Conservation (phyloP, 495 filamentous ascomycete genomes). For the Hypoxylon trugodes region DNA sequence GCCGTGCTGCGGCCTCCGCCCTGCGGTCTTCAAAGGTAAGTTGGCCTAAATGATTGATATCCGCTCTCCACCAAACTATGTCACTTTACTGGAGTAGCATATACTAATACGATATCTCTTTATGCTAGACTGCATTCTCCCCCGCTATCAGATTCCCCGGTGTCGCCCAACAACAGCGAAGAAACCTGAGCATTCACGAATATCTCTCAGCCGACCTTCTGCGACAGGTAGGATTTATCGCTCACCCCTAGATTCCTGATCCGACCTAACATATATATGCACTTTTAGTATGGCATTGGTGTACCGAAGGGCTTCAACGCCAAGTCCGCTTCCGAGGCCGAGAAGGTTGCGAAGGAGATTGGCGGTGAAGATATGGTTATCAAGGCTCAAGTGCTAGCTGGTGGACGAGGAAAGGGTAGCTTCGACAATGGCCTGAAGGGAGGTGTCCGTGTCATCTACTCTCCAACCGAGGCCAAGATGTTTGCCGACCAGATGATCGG, state of each 20-base stretch:
- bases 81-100: not conserved
- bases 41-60: conserved; percentile 12
- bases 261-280: conserved; percentile 42
- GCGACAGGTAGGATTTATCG: conserved; percentile 69
- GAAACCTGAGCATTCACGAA: conserved; percentile 94
- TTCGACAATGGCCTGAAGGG: conserved; percentile 99
- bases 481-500: conserved; percentile 99
- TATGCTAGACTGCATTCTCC: conserved; percentile 43
- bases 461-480: conserved; percentile 85
- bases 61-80: not conserved
- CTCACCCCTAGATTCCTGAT: conserved; percentile 29
- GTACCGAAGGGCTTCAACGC: conserved; percentile 90
- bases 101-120: conserved; percentile 9
- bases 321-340: conserved; percentile 83
- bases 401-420: conserved; percentile 94
- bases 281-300: conserved; percentile 85
- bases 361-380: conserved; percentile 97
- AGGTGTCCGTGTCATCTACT: conserved; percentile 98
- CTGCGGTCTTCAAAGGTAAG: conserved; percentile 57
- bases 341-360: conserved; percentile 87
- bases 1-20: conserved; percentile 58
- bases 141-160: conserved; percentile 55
- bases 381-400: conserved; percentile 98
- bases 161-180: conserved; percentile 69
- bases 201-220: conserved; percentile 92